A percentile compares a stretch with the other conserved stretches of the same genome.
These are phyloP conservation scores for Mycena alexandri DNA, from an alignment of 768 basidiomycete species.

Conservation along the genomic window DNA sequence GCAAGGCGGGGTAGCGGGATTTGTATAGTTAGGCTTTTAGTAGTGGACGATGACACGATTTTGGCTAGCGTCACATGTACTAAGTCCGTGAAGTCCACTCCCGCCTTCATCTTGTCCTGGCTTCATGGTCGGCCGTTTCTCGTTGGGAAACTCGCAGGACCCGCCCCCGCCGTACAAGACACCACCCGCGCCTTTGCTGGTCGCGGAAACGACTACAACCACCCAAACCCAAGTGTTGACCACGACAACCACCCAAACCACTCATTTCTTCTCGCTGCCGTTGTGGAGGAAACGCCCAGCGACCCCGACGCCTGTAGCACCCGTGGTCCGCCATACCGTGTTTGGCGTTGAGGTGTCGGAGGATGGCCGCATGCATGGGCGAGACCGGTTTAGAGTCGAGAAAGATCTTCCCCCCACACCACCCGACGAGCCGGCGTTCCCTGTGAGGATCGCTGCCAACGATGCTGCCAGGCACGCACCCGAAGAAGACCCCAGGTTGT, in stretches of 20 bases:
- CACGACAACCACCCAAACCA: conserved; percentile 61
- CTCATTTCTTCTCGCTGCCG: conserved; percentile 77
- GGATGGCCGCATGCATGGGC: conserved; percentile 41
- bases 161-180: conserved; percentile 53
- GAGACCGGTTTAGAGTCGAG: conserved; percentile 46
- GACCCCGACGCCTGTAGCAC: conserved; percentile 43
- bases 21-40: neutral
- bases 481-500: conserved; percentile 32
- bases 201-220: conserved; percentile 62
- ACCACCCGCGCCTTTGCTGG: conserved; percentile 48
- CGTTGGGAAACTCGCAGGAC: conserved; percentile 35
- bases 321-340: conserved; percentile 45
- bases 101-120: neutral
- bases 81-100: too few species aligned
- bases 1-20: conserved; percentile 40
- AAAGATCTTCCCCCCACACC: conserved; percentile 69
- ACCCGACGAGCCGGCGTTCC: conserved; percentile 41
- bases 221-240: conserved; percentile 62
- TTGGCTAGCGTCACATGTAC: neutral
- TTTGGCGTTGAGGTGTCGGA: conserved; percentile 43
- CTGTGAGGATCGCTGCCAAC: conserved; percentile 20
- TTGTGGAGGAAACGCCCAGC: conserved; percentile 70
- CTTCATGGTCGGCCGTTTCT: conserved; percentile 48
- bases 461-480: conserved; percentile 3
- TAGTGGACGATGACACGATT: conserved; percentile 8